Evolutionary conservation across 305 asterid genomes (phyloP).

Genomic region (Lippia alba): DNA sequence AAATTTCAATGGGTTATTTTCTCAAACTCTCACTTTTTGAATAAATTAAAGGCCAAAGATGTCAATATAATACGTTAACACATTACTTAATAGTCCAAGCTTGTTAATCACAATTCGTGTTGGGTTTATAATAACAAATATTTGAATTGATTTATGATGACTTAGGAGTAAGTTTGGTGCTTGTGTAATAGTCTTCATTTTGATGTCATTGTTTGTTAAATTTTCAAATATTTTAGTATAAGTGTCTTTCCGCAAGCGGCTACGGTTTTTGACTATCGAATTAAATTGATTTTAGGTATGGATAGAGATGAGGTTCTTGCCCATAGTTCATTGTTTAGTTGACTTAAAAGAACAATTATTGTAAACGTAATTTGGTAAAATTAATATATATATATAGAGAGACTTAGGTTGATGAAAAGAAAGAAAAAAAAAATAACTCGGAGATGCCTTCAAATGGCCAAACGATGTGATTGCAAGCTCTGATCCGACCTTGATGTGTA

Average conservation of each 20-base stretch:
- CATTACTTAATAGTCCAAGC: constrained; percentile 28
- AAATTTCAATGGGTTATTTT: constrained; percentile 28
- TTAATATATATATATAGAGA: not conserved
- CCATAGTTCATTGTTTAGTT: constrained; percentile 17
- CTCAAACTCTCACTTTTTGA: not conserved
- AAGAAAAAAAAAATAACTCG: too few relatives aligned
- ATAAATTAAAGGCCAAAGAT: not conserved
- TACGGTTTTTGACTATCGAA: constrained; percentile 6
- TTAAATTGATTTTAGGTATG: too few relatives aligned
- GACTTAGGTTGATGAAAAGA: too few relatives aligned
- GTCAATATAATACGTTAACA: not conserved
- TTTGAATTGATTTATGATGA: too few relatives aligned
- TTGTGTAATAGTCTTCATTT: not conserved
- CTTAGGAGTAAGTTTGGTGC: too few relatives aligned
- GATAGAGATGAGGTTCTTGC: not conserved
- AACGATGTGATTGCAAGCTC: too few relatives aligned
- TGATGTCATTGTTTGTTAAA: not conserved
- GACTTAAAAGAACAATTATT: not conserved
- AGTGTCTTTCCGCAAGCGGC: constrained; percentile 31
- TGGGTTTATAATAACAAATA: not conserved
- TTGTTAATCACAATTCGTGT: constrained; percentile 5
- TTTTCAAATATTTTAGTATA: constrained; percentile 1
- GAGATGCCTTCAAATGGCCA: too few relatives aligned
- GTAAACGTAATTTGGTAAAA: too few relatives aligned
- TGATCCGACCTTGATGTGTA: too few relatives aligned